These are phyloP conservation scores for Crithidia expoeki DNA, from an alignment of 208 protist species.

Conservation along the genomic window DNA sequence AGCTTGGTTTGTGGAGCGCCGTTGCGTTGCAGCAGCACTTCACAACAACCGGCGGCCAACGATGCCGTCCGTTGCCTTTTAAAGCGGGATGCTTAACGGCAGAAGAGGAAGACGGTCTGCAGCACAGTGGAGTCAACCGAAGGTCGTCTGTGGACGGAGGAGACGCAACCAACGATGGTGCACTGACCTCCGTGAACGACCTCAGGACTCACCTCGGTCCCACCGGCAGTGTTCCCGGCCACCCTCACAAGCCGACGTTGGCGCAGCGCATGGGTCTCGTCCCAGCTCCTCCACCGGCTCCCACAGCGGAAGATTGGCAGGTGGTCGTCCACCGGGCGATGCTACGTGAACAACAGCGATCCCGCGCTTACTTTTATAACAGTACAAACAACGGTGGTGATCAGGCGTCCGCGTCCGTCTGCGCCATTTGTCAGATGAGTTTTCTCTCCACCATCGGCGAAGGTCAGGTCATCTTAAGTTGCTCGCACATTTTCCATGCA, in stretches of 20 bases:
- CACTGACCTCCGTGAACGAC: background rate
- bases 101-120: background rate
- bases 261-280: constrained; percentile 88
- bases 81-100: background rate
- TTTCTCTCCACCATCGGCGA: constrained; percentile 64
- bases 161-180: background rate
- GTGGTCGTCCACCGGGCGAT: constrained; percentile 55
- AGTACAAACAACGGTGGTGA: no score
- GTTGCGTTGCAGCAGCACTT: constrained; percentile 91
- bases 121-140: background rate
- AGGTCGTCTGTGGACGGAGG: no score
- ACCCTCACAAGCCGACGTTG: constrained; percentile 62
- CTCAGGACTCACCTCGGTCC: constrained; percentile 26
- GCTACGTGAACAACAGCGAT: constrained; percentile 39
- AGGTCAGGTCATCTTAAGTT: constrained; percentile 84
- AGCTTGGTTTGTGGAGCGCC: constrained; percentile 81
- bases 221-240: constrained; percentile 22
- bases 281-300: constrained; percentile 57
- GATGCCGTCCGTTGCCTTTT: constrained; percentile 23
- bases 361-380: background rate
- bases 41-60: constrained; percentile 37
- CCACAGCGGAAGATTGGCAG: constrained; percentile 75
- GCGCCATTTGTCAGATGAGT: constrained; percentile 80
- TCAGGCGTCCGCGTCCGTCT: constrained; percentile 27
- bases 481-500: constrained; percentile 88